Evolutionary conservation across 2,329 filamentous ascomycete species (phyloP).

Genomic region (Neofusicoccum sp.): DNA sequence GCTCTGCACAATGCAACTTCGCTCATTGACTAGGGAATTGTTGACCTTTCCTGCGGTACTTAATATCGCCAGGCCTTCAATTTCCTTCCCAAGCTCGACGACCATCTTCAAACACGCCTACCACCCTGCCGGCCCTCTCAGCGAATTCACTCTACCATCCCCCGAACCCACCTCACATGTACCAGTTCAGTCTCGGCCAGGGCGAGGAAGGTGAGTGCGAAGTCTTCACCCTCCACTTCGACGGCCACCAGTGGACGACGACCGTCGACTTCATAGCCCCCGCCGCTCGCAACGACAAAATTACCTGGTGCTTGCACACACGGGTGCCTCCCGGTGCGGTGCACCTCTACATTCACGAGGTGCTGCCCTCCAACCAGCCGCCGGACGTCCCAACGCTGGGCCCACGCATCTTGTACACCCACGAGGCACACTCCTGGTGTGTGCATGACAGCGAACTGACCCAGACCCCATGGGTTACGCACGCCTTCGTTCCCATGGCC

Average conservation of each 20-base stretch:
- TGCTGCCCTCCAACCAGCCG: not conserved
- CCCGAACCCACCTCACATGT: not conserved
- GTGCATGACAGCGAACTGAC: too few relatives aligned
- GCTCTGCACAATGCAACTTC: too few relatives aligned
- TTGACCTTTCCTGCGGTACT: too few relatives aligned
- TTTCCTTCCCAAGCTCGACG: too few relatives aligned
- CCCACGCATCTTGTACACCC: too few relatives aligned
- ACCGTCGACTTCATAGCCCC: too few relatives aligned
- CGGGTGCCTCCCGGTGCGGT: not conserved
- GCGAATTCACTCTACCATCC: not conserved
- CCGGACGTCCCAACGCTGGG: too few relatives aligned
- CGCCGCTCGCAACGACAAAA: not conserved
- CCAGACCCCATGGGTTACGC: not conserved
- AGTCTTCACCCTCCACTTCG: not conserved
- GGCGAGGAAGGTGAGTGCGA: not conserved
- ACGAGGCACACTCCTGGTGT: too few relatives aligned
- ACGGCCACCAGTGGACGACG: not conserved
- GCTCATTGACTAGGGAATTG: too few relatives aligned
- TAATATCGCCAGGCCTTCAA: too few relatives aligned
- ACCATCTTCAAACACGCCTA: too few relatives aligned
- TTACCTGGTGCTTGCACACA: not conserved
- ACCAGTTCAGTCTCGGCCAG: not conserved
- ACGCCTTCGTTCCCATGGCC: not conserved
- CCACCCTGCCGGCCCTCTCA: too few relatives aligned
- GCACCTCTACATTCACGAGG: not conserved